Conservation (phyloP, 1,284 basidiomycete genomes). For the Fomitopsis schrenkii region DNA sequence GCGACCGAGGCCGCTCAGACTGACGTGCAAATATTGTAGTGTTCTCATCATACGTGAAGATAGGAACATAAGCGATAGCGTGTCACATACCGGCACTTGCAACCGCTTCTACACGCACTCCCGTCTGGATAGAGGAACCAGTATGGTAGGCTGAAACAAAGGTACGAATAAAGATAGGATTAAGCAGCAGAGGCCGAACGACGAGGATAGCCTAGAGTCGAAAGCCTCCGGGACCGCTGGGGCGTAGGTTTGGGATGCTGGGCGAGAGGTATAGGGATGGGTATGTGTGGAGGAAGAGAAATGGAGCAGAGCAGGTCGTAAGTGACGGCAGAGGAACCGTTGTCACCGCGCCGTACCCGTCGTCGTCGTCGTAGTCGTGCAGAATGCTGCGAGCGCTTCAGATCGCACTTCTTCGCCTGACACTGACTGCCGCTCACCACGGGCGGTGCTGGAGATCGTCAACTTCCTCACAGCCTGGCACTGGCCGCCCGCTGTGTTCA, state of each 20-base stretch:
- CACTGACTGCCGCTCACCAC: neutral
- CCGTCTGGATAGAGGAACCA: neutral
- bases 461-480: neutral
- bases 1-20: conserved; percentile 35
- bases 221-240: neutral
- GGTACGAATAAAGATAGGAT: conserved; percentile 5
- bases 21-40: conserved; percentile 46
- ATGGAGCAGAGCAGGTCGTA: neutral
- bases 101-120: neutral
- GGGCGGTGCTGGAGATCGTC: neutral
- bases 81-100: conserved; percentile 8
- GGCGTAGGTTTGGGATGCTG: neutral
- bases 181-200: neutral
- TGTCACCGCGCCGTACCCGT: neutral
- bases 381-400: neutral
- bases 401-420: neutral
- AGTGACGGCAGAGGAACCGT: neutral
- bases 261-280: neutral
- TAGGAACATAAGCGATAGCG: neutral
- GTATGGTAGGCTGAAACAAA: neutral
- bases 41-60: conserved; percentile 11
- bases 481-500: neutral
- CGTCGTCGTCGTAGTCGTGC: neutral
- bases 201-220: conserved; percentile 6
- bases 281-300: neutral